Percentiles rank a stretch among this genome's conserved stretches.
These are phyloP conservation scores for Candida railenensis DNA, from an alignment of 805 yeast genomes.

Conservation along the genomic window DNA sequence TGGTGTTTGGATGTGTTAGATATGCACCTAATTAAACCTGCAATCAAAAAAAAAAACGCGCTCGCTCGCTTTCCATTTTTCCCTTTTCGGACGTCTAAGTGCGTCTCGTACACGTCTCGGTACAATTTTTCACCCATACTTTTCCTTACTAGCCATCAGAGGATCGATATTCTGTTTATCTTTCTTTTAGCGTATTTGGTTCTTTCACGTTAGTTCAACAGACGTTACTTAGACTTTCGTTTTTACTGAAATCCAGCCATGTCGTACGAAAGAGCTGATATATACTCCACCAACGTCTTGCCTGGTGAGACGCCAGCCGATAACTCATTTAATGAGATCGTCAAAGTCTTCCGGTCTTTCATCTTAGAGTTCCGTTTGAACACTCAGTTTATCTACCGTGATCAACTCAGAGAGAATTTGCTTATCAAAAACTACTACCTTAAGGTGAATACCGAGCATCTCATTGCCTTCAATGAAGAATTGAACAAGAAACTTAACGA, in stretches of 20 bases:
- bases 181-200: background rate
- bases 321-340: slow-evolving; percentile 64
- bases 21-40: background rate
- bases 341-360: slow-evolving; percentile 76
- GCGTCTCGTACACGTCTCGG: background rate
- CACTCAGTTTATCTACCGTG: slow-evolving; percentile 82
- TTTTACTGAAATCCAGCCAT: slow-evolving; percentile 25
- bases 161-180: background rate
- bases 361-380: slow-evolving; percentile 83
- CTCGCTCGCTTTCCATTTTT: background rate
- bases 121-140: background rate
- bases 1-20: background rate
- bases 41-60: background rate
- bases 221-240: background rate
- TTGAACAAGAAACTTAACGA: slow-evolving; percentile 80
- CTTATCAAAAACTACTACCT: slow-evolving; percentile 71
- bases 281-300: slow-evolving; percentile 75
- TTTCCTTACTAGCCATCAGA: background rate
- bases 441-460: slow-evolving; percentile 76
- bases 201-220: background rate
- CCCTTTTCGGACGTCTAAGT: slow-evolving; percentile 1
- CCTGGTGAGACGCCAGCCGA: slow-evolving; percentile 78
- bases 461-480: slow-evolving; percentile 86
- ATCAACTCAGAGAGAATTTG: slow-evolving; percentile 84
- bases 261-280: slow-evolving; percentile 76